These are phyloP conservation scores for Agrocybe pediades DNA, from an alignment of 768 basidiomycete species.

Conservation along the genomic window DNA sequence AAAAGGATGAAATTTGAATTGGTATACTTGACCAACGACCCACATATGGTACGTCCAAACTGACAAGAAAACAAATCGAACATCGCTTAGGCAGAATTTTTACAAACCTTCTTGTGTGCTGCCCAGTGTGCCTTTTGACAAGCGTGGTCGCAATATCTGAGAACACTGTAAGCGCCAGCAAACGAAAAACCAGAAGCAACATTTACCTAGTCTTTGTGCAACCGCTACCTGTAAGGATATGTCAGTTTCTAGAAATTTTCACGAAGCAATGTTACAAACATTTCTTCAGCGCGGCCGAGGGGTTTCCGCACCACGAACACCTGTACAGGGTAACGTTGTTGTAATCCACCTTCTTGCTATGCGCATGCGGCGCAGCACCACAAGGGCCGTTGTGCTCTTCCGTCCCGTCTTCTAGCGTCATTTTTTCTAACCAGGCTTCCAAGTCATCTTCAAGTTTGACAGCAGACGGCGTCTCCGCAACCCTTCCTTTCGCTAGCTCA, in stretches of 20 bases:
- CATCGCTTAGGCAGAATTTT: slow-evolving; percentile 6
- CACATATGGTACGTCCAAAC: no score
- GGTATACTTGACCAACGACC: no score
- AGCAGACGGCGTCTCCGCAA: slow-evolving; percentile 25
- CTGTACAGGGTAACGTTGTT: slow-evolving; percentile 55
- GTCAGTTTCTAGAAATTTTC: neutral
- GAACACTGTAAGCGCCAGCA: neutral
- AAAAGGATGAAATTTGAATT: no score
- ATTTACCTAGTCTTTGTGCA: slow-evolving; percentile 24
- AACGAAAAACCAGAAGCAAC: neutral
- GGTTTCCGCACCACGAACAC: slow-evolving; percentile 68
- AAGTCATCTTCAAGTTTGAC: slow-evolving; percentile 58
- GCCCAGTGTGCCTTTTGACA: slow-evolving; percentile 28
- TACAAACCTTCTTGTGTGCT: slow-evolving; percentile 24
- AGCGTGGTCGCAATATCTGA: slow-evolving; percentile 23
- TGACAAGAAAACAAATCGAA: no score
- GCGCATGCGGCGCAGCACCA: slow-evolving; percentile 35
- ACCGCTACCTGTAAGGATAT: slow-evolving; percentile 20
- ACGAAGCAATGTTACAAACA: slow-evolving; percentile 11
- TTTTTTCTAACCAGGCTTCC: slow-evolving; percentile 55
- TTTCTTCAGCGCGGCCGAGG: slow-evolving; percentile 36
- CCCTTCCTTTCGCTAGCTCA: slow-evolving; percentile 24
- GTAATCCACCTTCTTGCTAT: slow-evolving; percentile 46
- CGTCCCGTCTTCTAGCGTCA: slow-evolving; percentile 39
- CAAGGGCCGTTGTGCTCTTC: slow-evolving; percentile 24